phyloP scores from a whole-genome alignment of 2,329 filamentous ascomycete species.

The Cyclaneusma minus region DNA sequence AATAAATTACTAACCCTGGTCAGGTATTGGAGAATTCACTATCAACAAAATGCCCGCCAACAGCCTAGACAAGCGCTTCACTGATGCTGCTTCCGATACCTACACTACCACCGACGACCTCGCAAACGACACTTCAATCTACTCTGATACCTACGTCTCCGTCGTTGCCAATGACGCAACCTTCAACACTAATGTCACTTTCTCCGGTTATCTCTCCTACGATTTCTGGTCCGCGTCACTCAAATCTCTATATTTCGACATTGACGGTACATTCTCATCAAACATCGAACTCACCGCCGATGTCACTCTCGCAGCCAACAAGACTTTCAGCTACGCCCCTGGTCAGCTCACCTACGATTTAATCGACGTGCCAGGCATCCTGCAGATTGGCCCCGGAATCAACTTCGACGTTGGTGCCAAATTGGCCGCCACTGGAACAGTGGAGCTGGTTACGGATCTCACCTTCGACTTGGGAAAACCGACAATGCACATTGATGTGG shows the following conservation, averaged over 20 bases:
- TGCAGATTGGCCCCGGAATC: slow-evolving; percentile 22
- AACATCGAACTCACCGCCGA: slow-evolving; percentile 21
- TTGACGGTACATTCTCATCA: slow-evolving; percentile 23
- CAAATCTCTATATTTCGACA: slow-evolving; percentile 24
- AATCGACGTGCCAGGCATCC: slow-evolving; percentile 24
- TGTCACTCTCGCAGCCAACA: slow-evolving; percentile 19
- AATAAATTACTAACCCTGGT: slow-evolving; percentile 1
- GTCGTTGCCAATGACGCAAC: slow-evolving; percentile 20
- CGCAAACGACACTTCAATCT: slow-evolving; percentile 16
- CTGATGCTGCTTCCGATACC: slow-evolving; percentile 13
- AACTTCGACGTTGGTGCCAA: slow-evolving; percentile 23
- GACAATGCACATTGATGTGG: slow-evolving; percentile 23
- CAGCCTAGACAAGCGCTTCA: slow-evolving; percentile 7
- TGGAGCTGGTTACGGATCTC: slow-evolving; percentile 18
- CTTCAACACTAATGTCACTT: slow-evolving; percentile 21
- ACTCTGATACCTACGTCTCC: slow-evolving; percentile 18
- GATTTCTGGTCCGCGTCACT: slow-evolving; percentile 20
- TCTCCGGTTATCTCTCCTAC: slow-evolving; percentile 27
- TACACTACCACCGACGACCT: slow-evolving; percentile 13
- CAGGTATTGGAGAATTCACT: slow-evolving; percentile 8
- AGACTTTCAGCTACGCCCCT: slow-evolving; percentile 21
- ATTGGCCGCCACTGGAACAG: slow-evolving; percentile 19
- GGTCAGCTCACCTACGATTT: slow-evolving; percentile 21
- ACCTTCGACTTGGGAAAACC: slow-evolving; percentile 19
- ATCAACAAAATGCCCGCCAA: slow-evolving; percentile 1